Base-by-base conservation (phyloP, 2,329 filamentous ascomycete species). In the Colletotrichum aenigma region DNA sequence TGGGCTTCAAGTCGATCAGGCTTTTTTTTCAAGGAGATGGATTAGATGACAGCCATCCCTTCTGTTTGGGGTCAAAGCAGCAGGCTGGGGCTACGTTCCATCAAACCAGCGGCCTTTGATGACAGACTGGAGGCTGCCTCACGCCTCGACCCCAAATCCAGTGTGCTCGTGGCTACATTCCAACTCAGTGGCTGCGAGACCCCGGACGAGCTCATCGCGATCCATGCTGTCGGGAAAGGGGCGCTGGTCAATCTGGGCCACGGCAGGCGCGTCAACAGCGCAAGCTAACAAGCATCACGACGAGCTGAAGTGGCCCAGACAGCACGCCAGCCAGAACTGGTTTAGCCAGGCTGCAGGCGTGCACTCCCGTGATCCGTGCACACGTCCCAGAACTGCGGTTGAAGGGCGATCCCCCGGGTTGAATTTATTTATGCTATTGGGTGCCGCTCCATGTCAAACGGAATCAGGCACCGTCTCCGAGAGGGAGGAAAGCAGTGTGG, bases 361-460 rank as follows among this genome's bases (percentile, higher is more conserved):
- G 28, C 24, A 61, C 73, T 71, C 64, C 69, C 69, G 61, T 38
- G 61, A 71, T 56, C 66, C 26, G 74, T 76, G 74, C 65, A 43
- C 67, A 60, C 36, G 65, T 77, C 75, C 76, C 76, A 75, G 56
- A 34, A 56, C 38, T 78, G 55, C 43, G 76, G 76, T 77, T 76
- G 61, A 72, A 71, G 67, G 71, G 71, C 71, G 76, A 76, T 77
- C 76, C 76, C 75, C 76, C 65, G 55, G 65, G 69, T 34, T 66
- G 75, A 65, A 34, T 21, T 65, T 26, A 13, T 26, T 34, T 66
- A 21, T 56, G 56, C 26, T 28, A 76, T 74, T 66, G 70, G 74
- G 24, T 38, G 58, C 48, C 61, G 32, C 43, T 38, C 61, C 18
- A 52, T 52, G 71, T 32, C 56, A 43, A 43, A 61, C 66, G n/a